These are phyloP conservation scores for Oryza rufipogon DNA, from an alignment of 176 grass and related monocot genomes.

Conservation along the genomic window DNA sequence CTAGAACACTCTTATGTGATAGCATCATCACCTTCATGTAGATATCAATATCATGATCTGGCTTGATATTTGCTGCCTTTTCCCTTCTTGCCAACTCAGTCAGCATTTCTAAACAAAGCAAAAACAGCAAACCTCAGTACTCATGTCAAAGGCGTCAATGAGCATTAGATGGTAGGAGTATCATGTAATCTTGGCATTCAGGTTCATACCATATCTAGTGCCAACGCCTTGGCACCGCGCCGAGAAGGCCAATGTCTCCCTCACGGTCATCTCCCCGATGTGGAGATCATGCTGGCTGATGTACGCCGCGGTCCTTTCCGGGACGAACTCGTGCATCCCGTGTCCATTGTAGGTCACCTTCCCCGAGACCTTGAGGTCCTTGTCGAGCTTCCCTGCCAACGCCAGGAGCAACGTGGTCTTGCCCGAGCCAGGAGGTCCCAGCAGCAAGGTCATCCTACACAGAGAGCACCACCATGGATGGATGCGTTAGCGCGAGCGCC, in stretches of 20 bases:
- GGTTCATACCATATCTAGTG: slow-evolving; percentile 62
- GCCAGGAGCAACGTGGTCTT: slow-evolving; percentile 85
- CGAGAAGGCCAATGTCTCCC: slow-evolving; percentile 85
- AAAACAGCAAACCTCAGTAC: slow-evolving; percentile 25
- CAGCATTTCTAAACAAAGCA: slow-evolving; percentile 68
- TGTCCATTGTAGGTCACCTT: slow-evolving; percentile 89
- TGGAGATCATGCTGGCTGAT: slow-evolving; percentile 94
- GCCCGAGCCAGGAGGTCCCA: slow-evolving; percentile 78
- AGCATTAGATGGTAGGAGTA: not conserved
- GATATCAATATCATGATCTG: slow-evolving; percentile 87
- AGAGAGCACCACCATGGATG: not conserved
- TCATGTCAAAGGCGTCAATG: not conserved
- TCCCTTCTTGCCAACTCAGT: slow-evolving; percentile 84
- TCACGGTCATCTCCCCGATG: slow-evolving; percentile 91
- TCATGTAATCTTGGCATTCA: not conserved
- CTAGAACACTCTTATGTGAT: not conserved
- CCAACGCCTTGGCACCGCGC: slow-evolving; percentile 88
- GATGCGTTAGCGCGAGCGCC: too few species aligned
- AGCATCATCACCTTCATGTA: slow-evolving; percentile 77
- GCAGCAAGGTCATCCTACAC: slow-evolving; percentile 75
- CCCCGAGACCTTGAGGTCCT: slow-evolving; percentile 66
- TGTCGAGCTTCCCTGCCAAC: slow-evolving; percentile 80
- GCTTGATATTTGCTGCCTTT: slow-evolving; percentile 82
- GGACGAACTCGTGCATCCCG: slow-evolving; percentile 81
- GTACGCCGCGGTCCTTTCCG: slow-evolving; percentile 79